phyloP scores from a whole-genome alignment of 2,329 filamentous ascomycete genomes.

The Cyclaneusma minus region DNA sequence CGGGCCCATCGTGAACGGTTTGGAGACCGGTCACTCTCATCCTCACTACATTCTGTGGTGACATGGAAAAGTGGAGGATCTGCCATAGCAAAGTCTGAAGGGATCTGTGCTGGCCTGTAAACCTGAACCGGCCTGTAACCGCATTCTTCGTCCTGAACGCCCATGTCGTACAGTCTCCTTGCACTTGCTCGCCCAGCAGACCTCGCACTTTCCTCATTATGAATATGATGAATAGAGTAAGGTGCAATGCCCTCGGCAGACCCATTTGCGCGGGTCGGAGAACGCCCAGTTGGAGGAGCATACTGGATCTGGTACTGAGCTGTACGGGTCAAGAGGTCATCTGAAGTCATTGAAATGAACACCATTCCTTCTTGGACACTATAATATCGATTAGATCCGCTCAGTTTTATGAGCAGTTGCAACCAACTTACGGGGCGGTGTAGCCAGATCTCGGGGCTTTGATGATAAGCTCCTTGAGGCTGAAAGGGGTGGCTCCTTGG shows the following conservation, averaged over 20 bases:
- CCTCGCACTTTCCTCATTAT: constrained; percentile 33
- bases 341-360: constrained; percentile 73
- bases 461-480: constrained; percentile 72
- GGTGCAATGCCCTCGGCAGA: too few species aligned
- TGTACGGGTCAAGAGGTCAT: constrained; percentile 60
- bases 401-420: not conserved
- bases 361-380: constrained; percentile 86
- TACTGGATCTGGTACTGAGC: constrained; percentile 64
- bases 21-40: constrained; percentile 28
- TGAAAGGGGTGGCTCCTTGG: constrained; percentile 66
- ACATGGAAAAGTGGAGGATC: constrained; percentile 33
- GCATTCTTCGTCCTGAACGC: constrained; percentile 18
- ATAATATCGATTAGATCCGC: constrained; percentile 9
- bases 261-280: too few species aligned
- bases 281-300: constrained; percentile 17
- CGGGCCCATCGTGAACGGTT: too few species aligned
- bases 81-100: constrained; percentile 33
- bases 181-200: constrained; percentile 27
- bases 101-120: constrained; percentile 37
- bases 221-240: too few species aligned
- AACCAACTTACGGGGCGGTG: constrained; percentile 61
- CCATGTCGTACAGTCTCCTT: constrained; percentile 29
- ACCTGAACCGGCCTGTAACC: constrained; percentile 36
- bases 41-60: constrained; percentile 44
- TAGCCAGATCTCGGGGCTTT: constrained; percentile 69